Conservation (phyloP, 495 filamentous ascomycete species). For the Emericellopsis terricola region DNA sequence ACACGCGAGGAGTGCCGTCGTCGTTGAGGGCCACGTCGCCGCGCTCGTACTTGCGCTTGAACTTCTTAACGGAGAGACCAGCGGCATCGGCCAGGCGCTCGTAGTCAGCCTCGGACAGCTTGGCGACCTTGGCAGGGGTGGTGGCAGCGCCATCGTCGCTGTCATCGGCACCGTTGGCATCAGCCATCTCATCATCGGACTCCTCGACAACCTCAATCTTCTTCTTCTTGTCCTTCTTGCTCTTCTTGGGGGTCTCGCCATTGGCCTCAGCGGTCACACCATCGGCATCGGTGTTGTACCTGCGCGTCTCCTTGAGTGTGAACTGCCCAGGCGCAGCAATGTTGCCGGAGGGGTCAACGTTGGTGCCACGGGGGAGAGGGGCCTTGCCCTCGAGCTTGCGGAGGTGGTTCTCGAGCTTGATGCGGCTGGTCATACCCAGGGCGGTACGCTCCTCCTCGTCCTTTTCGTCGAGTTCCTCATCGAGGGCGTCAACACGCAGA, state of each 20-base stretch:
- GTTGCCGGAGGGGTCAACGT: constrained; percentile 56
- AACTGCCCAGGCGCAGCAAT: constrained; percentile 51
- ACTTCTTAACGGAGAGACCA: constrained; percentile 48
- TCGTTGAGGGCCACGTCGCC: constrained; percentile 43
- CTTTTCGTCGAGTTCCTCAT: constrained; percentile 51
- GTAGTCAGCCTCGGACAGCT: constrained; percentile 25
- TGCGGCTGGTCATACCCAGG: constrained; percentile 54
- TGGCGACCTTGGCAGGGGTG: constrained; percentile 4
- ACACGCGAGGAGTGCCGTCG: constrained; percentile 38
- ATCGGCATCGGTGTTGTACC: constrained; percentile 92
- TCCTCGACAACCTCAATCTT: constrained; percentile 27
- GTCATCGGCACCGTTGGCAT: constrained; percentile 5
- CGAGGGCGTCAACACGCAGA: constrained; percentile 80
- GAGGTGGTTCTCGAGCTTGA: constrained; percentile 71
- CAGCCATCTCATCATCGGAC: constrained; percentile 5
- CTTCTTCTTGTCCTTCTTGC: constrained; percentile 34
- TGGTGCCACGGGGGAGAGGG: constrained; percentile 53
- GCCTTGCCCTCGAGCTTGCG: constrained; percentile 82
- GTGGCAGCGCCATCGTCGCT: constrained; percentile 38
- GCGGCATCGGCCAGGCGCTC: constrained; percentile 39
- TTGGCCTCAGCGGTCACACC: constrained; percentile 69
- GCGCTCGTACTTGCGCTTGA: constrained; percentile 51
- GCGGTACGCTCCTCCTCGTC: constrained; percentile 75
- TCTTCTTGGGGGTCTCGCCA: constrained; percentile 54
- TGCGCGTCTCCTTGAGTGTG: constrained; percentile 82